Percentiles rank a stretch among this genome's conserved stretches.
phyloP scores from a whole-genome alignment of 2,329 filamentous ascomycete species.

The Colletotrichum limetticola region DNA sequence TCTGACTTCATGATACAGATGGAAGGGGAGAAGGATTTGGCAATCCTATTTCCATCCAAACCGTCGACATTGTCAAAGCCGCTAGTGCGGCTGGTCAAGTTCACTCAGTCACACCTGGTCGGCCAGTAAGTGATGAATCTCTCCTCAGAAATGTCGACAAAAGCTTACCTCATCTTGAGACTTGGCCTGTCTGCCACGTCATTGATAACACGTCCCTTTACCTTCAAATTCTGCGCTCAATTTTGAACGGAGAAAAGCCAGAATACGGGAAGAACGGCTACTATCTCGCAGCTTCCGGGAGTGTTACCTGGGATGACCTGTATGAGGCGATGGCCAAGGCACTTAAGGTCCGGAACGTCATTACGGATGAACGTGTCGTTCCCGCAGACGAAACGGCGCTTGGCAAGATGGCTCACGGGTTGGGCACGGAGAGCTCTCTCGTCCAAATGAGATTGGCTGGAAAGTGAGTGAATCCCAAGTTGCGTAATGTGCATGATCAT shows the following conservation, averaged over 20 bases:
- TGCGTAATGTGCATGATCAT: neutral
- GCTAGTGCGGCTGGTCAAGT: neutral
- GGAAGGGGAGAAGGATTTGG: neutral
- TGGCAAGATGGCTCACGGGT: conserved; percentile 51
- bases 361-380: conserved; percentile 49
- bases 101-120: neutral
- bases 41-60: neutral
- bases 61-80: neutral
- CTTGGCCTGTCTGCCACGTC: conserved; percentile 65
- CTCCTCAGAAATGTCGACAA: neutral
- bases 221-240: conserved; percentile 54
- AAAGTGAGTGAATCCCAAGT: conserved; percentile 44
- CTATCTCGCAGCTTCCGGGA: conserved; percentile 61
- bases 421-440: conserved; percentile 43
- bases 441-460: conserved; percentile 52
- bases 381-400: conserved; percentile 48
- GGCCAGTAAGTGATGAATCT: neutral
- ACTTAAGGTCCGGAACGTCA: conserved; percentile 50
- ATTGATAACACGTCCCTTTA: conserved; percentile 59
- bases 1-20: neutral
- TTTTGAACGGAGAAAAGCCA: conserved; percentile 50
- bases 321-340: conserved; percentile 56
- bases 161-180: conserved; percentile 39
- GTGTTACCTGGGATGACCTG: conserved; percentile 60
- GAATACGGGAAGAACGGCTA: conserved; percentile 57